Evolutionary conservation across 2,329 filamentous ascomycete genomes (phyloP).

Genomic region (Ophiostoma triangulosporum): DNA sequence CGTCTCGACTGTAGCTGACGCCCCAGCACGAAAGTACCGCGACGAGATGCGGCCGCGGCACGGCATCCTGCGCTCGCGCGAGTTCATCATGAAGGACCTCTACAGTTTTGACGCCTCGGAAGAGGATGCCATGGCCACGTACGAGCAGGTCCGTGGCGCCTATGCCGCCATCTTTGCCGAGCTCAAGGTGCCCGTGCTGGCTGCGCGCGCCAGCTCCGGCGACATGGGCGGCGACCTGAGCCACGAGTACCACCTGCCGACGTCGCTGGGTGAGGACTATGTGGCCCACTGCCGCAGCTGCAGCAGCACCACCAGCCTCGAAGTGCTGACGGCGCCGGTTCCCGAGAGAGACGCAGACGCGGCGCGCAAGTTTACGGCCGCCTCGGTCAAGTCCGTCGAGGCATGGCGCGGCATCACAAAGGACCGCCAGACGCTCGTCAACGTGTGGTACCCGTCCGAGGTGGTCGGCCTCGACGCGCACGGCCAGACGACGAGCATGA

Average conservation of each 20-base stretch:
- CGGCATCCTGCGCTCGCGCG: constrained; percentile 72
- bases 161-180: constrained; percentile 72
- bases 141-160: constrained; percentile 56
- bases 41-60: constrained; percentile 84
- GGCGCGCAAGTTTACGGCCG: background rate
- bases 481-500: constrained; percentile 13
- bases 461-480: constrained; percentile 5
- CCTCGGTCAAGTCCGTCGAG: constrained; percentile 12
- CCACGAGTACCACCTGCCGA: constrained; percentile 86
- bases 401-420: constrained; percentile 53
- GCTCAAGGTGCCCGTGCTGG: constrained; percentile 67
- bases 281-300: constrained; percentile 65
- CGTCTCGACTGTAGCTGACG: background rate
- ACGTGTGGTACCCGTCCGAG: constrained; percentile 49
- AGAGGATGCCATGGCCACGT: constrained; percentile 63
- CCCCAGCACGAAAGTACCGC: constrained; percentile 72
- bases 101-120: constrained; percentile 78
- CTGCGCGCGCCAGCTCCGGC: constrained; percentile 86
- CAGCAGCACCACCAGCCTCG: constrained; percentile 71
- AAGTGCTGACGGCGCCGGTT: constrained; percentile 43
- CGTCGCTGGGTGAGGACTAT: constrained; percentile 68
- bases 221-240: constrained; percentile 88
- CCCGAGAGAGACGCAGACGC: background rate
- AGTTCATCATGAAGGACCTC: constrained; percentile 96
- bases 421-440: constrained; percentile 54